Conservation (phyloP, 129 eudicot genomes). For the Flaveria brownii region DNA sequence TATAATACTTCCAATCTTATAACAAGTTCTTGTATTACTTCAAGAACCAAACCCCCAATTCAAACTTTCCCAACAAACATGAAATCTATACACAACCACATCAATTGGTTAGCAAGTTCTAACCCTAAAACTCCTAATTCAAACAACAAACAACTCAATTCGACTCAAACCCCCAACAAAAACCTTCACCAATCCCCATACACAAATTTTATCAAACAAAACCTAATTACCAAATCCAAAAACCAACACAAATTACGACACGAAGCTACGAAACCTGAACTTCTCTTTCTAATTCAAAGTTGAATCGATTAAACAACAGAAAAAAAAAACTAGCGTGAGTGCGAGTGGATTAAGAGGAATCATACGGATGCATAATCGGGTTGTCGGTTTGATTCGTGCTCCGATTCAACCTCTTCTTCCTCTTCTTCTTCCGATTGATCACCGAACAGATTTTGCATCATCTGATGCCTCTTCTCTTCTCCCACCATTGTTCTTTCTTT, state of each 20-base stretch:
- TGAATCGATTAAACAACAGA: constrained; percentile 2
- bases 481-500: constrained; percentile 56
- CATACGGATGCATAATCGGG: constrained; percentile 77
- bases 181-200: background rate
- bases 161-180: constrained; percentile 19
- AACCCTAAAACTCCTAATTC: constrained; percentile 24
- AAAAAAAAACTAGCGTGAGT: constrained; percentile 4
- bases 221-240: constrained; percentile 22
- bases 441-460: constrained; percentile 98
- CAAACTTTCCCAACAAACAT: constrained; percentile 12
- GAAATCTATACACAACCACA: background rate
- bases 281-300: background rate
- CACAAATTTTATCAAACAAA: background rate
- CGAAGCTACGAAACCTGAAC: constrained; percentile 9
- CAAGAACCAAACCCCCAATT: background rate
- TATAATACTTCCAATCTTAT: no score
- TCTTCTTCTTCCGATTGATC: constrained; percentile 98
- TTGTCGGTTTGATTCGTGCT: constrained; percentile 95
- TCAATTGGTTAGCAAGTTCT: background rate
- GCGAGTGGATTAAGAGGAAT: background rate
- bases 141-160: constrained; percentile 11
- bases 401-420: constrained; percentile 93
- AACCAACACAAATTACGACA: constrained; percentile 13
- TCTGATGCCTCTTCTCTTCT: constrained; percentile 97
- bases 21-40: no score